phyloP scores from a whole-genome alignment of 2,329 filamentous ascomycete genomes.

The Fonsecaea multimorphosa region DNA sequence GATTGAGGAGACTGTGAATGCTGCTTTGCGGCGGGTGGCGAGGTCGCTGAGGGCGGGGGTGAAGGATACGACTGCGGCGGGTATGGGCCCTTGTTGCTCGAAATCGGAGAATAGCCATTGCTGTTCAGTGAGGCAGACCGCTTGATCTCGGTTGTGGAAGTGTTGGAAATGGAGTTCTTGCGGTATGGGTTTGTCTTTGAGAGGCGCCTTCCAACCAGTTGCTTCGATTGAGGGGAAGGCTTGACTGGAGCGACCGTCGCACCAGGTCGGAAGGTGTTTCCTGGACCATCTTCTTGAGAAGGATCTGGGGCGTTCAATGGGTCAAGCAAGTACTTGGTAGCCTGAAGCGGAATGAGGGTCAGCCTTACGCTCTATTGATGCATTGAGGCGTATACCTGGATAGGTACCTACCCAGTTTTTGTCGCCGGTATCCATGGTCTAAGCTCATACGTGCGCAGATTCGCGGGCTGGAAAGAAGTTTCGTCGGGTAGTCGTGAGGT shows the following conservation, averaged over 20 bases:
- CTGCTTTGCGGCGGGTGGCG: slow-evolving; percentile 54
- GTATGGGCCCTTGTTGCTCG: slow-evolving; percentile 6
- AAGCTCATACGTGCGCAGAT: neutral
- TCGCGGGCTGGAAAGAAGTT: neutral
- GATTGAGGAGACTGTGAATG: slow-evolving; percentile 55
- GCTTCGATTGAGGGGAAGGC: slow-evolving; percentile 20
- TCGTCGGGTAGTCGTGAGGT: neutral
- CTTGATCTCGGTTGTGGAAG: slow-evolving; percentile 23
- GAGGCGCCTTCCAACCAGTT: slow-evolving; percentile 24
- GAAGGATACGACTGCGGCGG: slow-evolving; percentile 50
- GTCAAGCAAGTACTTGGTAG: slow-evolving; percentile 70
- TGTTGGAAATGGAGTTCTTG: slow-evolving; percentile 28
- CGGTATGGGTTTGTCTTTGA: slow-evolving; percentile 39
- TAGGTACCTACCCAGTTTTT: slow-evolving; percentile 57
- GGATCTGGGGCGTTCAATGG: slow-evolving; percentile 72
- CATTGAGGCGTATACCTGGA: neutral
- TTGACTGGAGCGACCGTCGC: slow-evolving; percentile 24
- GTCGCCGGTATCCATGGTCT: slow-evolving; percentile 42
- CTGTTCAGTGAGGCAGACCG: slow-evolving; percentile 31
- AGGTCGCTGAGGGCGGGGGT: slow-evolving; percentile 62
- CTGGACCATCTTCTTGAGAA: slow-evolving; percentile 70
- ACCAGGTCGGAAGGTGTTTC: slow-evolving; percentile 56
- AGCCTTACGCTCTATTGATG: slow-evolving; percentile 13
- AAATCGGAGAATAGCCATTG: slow-evolving; percentile 14
- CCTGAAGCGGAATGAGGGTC: slow-evolving; percentile 53